These are phyloP conservation scores for Auricularia heimuer DNA, from an alignment of 768 basidiomycete species.

Conservation along the genomic window DNA sequence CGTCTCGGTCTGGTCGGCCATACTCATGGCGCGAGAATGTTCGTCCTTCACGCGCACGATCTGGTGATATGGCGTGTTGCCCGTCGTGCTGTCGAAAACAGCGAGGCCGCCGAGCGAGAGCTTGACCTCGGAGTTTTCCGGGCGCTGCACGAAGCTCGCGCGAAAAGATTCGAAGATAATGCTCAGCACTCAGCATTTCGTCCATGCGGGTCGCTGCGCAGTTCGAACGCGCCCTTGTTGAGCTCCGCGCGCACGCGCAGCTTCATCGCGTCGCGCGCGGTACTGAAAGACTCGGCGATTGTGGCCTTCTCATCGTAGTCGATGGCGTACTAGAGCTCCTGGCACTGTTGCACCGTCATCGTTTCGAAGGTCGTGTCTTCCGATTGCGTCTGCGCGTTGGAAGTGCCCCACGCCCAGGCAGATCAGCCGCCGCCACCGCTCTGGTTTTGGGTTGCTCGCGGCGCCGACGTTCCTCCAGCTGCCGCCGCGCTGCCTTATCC, in stretches of 20 bases:
- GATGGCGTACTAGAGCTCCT: constrained; percentile 79
- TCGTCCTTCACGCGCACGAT: constrained; percentile 76
- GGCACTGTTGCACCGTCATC: constrained; percentile 58
- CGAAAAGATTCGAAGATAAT: constrained; percentile 80
- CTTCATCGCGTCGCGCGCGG: constrained; percentile 73
- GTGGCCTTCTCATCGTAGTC: constrained; percentile 87
- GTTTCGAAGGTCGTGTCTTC: constrained; percentile 46
- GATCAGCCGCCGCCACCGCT: constrained; percentile 24
- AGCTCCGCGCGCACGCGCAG: constrained; percentile 66
- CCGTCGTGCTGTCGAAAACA: constrained; percentile 86
- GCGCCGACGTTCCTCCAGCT: constrained; percentile 58
- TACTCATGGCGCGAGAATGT: constrained; percentile 11
- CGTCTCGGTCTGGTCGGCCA: constrained; percentile 15
- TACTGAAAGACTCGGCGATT: constrained; percentile 55
- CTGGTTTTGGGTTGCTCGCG: constrained; percentile 36
- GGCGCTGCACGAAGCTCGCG: constrained; percentile 74
- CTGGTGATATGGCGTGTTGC: constrained; percentile 70
- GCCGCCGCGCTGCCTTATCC: constrained; percentile 60
- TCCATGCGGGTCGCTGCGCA: constrained; percentile 64
- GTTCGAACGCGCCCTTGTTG: constrained; percentile 76
- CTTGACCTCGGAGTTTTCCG: constrained; percentile 77
- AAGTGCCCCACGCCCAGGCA: constrained; percentile 72
- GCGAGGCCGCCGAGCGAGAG: constrained; percentile 78
- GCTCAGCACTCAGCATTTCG: constrained; percentile 64
- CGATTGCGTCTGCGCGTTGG: constrained; percentile 21